phyloP scores from a whole-genome alignment of 148 eudicot species.

The Cornus kousa region DNA sequence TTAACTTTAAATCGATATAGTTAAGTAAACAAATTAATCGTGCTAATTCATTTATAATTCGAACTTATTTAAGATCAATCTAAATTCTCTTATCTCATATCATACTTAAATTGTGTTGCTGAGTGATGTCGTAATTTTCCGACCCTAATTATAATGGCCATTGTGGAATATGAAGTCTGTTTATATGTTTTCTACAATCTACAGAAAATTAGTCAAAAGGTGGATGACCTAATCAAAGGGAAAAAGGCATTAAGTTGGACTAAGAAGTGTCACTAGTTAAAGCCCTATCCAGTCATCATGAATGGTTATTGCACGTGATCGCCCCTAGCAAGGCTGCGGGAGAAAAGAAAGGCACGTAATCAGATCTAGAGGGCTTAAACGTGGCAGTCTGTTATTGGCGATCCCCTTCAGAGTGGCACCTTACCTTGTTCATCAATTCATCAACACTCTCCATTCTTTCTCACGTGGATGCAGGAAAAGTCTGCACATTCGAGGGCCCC shows the following conservation, averaged over 20 bases:
- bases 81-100: no score
- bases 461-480: conserved; percentile 21
- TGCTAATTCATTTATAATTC: no score
- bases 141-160: no score
- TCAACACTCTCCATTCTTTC: conserved; percentile 2
- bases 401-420: not conserved
- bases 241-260: not conserved
- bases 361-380: not conserved
- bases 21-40: no score
- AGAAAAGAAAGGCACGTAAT: conserved; percentile 1
- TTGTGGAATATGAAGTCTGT: not conserved
- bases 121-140: no score
- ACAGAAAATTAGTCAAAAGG: not conserved
- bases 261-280: no score
- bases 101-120: no score
- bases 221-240: not conserved
- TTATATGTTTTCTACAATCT: not conserved
- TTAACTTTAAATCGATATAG: no score
- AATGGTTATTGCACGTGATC: conserved; percentile 4
- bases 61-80: no score
- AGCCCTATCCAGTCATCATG: not conserved
- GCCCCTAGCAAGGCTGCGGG: not conserved
- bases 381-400: not conserved
- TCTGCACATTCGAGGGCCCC: not conserved
- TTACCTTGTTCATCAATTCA: conserved; percentile 17